Conservation (phyloP, 169 alveolate genomes). For the Plasmodium inui region DNA sequence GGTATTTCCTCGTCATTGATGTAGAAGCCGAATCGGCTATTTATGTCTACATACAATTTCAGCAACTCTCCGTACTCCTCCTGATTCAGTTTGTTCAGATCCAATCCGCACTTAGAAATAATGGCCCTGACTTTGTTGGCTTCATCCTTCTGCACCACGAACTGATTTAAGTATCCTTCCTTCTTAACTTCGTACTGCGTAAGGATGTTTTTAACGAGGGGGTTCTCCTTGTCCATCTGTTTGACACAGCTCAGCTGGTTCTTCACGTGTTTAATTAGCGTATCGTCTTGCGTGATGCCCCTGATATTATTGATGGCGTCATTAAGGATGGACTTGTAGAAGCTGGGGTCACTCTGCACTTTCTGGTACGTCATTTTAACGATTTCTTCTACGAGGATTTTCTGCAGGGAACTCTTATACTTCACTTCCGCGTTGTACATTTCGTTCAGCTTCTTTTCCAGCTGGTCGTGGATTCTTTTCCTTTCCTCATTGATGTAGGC, state of each 20-base stretch:
- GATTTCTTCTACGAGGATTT: conserved; percentile 38
- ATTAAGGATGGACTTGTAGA: conserved; percentile 14
- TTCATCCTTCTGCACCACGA: conserved; percentile 34
- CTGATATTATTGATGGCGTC: conserved; percentile 36
- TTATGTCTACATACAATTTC: conserved; percentile 11
- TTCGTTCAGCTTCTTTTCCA: conserved; percentile 69
- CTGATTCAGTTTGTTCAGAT: conserved; percentile 25
- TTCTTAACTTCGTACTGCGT: conserved; percentile 41
- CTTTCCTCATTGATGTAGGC: conserved; percentile 40
- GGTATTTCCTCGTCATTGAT: conserved; percentile 12
- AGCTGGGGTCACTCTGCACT: conserved; percentile 11
- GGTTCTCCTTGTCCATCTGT: conserved; percentile 1
- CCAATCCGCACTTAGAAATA: background rate
- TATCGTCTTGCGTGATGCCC: conserved; percentile 25
- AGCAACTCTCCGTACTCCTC: conserved; percentile 12
- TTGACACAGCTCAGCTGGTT: background rate
- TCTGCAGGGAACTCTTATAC: conserved; percentile 40
- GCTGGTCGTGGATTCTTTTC: conserved; percentile 3
- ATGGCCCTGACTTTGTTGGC: conserved; percentile 3
- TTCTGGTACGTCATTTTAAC: conserved; percentile 15
- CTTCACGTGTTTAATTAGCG: conserved; percentile 29
- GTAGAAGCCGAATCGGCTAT: conserved; percentile 58
- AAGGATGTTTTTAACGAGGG: conserved; percentile 29
- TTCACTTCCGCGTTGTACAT: conserved; percentile 35
- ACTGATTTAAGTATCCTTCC: conserved; percentile 24